Evolutionary conservation across 345 rosid species (phyloP).

Genomic region (Streptanthus diversifolius): DNA sequence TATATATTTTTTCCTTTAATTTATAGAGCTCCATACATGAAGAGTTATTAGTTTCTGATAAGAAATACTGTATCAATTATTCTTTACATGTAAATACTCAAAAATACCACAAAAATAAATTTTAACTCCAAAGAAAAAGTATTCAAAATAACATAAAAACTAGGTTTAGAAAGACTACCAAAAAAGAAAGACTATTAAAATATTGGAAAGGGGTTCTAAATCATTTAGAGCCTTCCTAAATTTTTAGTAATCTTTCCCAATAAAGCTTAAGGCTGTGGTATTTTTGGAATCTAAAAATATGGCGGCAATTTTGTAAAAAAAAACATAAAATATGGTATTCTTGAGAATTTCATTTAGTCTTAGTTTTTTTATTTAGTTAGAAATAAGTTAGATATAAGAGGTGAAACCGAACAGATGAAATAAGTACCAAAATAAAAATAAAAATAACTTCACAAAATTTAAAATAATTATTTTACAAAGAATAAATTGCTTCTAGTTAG

Average conservation of each 20-base stretch:
- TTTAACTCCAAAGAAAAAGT: neutral
- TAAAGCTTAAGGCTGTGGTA: neutral
- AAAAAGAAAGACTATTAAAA: no score
- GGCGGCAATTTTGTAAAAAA: no score
- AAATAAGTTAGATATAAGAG: neutral
- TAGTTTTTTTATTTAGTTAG: neutral
- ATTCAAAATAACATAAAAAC: neutral
- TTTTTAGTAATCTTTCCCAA: neutral
- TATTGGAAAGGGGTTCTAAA: neutral
- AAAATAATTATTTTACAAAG: neutral
- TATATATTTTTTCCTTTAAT: no score
- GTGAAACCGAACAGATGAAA: neutral
- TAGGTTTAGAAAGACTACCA: neutral
- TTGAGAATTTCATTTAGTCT: neutral
- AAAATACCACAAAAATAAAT: neutral
- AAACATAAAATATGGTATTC: neutral
- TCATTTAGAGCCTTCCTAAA: neutral
- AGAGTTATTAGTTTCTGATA: neutral
- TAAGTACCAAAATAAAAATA: neutral
- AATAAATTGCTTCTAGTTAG: neutral
- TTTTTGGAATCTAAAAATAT: neutral
- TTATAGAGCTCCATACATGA: neutral
- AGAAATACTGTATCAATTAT: neutral
- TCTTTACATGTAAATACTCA: neutral
- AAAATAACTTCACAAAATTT: neutral